Conservation (phyloP, 2,329 filamentous ascomycete species). For the Cryphonectria japonica region DNA sequence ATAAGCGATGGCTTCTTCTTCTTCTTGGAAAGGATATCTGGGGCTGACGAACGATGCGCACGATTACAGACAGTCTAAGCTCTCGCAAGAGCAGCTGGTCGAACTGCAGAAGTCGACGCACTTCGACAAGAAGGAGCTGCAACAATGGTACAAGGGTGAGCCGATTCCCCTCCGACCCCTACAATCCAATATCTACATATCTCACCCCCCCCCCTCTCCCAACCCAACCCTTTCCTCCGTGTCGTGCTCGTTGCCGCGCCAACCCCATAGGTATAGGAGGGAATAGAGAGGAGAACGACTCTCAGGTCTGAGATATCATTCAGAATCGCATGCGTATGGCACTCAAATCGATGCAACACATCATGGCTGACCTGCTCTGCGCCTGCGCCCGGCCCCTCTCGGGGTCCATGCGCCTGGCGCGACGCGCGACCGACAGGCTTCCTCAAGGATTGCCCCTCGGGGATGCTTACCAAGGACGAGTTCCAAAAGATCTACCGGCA, state of each 20-base stretch:
- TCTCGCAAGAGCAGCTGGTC: constrained; percentile 91
- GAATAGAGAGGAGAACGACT: background rate
- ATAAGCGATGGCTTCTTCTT: background rate
- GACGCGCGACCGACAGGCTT: constrained; percentile 68
- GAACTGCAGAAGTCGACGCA: constrained; percentile 97
- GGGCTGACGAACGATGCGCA: constrained; percentile 22
- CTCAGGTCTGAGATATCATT: background rate
- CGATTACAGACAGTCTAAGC: constrained; percentile 84
- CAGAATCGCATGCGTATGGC: background rate
- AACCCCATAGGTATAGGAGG: background rate
- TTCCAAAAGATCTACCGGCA: constrained; percentile 99
- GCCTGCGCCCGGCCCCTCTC: constrained; percentile 7
- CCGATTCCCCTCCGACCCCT: background rate
- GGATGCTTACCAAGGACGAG: constrained; percentile 96
- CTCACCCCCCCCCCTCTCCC: background rate
- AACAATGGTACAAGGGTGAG: constrained; percentile 99
- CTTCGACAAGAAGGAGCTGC: constrained; percentile 99
- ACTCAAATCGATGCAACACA: background rate
- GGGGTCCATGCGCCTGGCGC: constrained; percentile 16
- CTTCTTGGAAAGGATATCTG: constrained; percentile 10
- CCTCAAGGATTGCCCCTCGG: constrained; percentile 95
- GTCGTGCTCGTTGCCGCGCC: background rate
- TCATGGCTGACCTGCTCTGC: constrained; percentile 5
- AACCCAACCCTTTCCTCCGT: no score
- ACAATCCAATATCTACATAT: background rate